Percentiles rank a stretch among this genome's conserved stretches.
These are phyloP conservation scores for Lepiota venenata DNA, from an alignment of 768 basidiomycete genomes.

Conservation along the genomic window DNA sequence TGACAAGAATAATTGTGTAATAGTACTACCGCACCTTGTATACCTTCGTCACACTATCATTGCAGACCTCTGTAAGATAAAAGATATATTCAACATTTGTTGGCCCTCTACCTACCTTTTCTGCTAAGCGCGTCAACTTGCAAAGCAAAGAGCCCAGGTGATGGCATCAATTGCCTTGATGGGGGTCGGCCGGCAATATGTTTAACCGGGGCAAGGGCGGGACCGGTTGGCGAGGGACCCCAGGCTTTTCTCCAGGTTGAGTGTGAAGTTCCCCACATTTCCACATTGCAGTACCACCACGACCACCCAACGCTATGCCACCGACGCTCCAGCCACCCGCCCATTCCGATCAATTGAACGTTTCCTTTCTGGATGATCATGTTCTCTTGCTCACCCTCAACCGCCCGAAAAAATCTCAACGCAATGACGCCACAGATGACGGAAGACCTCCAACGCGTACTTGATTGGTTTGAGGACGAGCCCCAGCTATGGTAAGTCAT, in stretches of 20 bases:
- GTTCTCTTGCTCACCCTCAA: conserved; percentile 47
- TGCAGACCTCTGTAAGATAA: conserved; percentile 12
- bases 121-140: conserved; percentile 8
- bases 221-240: not conserved
- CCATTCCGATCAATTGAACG: conserved; percentile 34
- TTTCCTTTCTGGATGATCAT: conserved; percentile 36
- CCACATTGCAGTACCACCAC: not conserved
- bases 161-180: too few species aligned
- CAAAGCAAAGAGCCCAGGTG: not conserved
- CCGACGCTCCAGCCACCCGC: conserved; percentile 20
- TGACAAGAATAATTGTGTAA: conserved; percentile 10
- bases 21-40: conserved; percentile 8
- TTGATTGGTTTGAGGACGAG: conserved; percentile 77
- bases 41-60: conserved; percentile 6
- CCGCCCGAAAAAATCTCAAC: conserved; percentile 67
- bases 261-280: conserved; percentile 4
- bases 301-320: conserved; percentile 15
- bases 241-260: not conserved
- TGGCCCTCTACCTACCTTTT: conserved; percentile 4
- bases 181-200: conserved; percentile 7
- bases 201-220: conserved; percentile 4
- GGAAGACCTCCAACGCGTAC: conserved; percentile 43
- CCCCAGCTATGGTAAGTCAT: conserved; percentile 64
- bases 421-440: conserved; percentile 65
- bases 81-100: conserved; percentile 10